These are phyloP conservation scores for Diaporthe vaccinii DNA, from an alignment of 2,329 filamentous ascomycete species.

Conservation along the genomic window DNA sequence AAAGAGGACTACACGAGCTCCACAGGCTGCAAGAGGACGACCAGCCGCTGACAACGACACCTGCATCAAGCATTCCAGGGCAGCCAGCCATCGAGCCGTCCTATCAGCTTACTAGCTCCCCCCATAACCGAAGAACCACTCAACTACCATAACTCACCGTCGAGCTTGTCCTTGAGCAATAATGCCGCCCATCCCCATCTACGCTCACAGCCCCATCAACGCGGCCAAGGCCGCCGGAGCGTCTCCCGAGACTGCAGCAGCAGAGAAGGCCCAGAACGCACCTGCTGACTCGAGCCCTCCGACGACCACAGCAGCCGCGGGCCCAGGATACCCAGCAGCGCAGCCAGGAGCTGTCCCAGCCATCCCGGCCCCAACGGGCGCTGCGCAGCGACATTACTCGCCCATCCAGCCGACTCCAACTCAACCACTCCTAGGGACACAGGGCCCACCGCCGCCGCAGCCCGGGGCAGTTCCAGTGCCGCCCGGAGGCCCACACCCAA, in stretches of 20 bases:
- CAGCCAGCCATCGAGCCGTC: background rate
- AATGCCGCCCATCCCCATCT: slow-evolving; percentile 75
- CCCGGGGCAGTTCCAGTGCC: slow-evolving; percentile 68
- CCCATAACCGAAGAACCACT: background rate
- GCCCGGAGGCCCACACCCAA: slow-evolving; percentile 46
- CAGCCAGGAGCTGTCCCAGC: slow-evolving; percentile 62
- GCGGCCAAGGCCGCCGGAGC: slow-evolving; percentile 65
- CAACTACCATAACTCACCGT: background rate
- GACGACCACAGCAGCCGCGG: slow-evolving; percentile 48
- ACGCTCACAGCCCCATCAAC: slow-evolving; percentile 71
- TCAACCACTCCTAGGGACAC: slow-evolving; percentile 46
- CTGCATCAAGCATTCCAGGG: background rate
- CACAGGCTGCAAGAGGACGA: background rate
- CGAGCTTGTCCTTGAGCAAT: slow-evolving; percentile 40
- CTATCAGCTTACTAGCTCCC: background rate
- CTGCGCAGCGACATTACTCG: slow-evolving; percentile 50
- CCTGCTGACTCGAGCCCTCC: slow-evolving; percentile 43
- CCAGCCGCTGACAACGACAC: background rate
- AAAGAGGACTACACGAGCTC: background rate
- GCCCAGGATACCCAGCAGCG: slow-evolving; percentile 54
- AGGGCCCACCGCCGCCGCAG: slow-evolving; percentile 67
- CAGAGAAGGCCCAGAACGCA: slow-evolving; percentile 45
- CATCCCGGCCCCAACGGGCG: slow-evolving; percentile 59
- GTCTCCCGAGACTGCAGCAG: slow-evolving; percentile 60
- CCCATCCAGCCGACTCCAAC: slow-evolving; percentile 60